Base-by-base conservation (phyloP, 2,329 filamentous ascomycete genomes). In the Triangularia setosa region DNA sequence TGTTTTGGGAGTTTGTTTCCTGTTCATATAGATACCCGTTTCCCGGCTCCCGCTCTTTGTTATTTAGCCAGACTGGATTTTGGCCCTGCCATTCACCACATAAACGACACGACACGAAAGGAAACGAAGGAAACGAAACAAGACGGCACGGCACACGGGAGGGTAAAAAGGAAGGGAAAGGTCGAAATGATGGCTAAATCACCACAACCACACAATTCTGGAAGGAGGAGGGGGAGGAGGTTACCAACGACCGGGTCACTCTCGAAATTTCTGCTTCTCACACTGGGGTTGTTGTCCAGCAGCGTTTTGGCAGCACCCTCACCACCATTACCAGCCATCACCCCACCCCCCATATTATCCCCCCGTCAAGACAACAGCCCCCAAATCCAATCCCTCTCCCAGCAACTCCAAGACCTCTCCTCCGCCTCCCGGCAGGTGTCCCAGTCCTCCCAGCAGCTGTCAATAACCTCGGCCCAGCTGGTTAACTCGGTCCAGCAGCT, bases 391-490 rank as follows among this genome's bases (percentile, higher is more conserved):
- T 67, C 67, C 7, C 58, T 76, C 44, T 73, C 71, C 68, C 65
- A 65, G 1, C 72, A 75, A 62, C 73, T 71, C 59, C 74, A 75
- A 61, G 73, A 73, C 1, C 73, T 72, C 40, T 74, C 70, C 58
- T 74, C 75, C 61, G 73, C 73, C 0, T 73, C 72, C 44, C 75
- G 75, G 58, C 73, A 75, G 60, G 68, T 76, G 21, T 73, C 71
- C 18, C 75, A 76, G 64, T 72, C 72, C 25, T 72, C 69, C 33
- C 70, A 72, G 65, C 75, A 73, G 62, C 69, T 76, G 23, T 72
- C 71, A n/a, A 74, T 75, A 63, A 72, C 72, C 27, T 72, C 69
- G 27, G 70, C 72, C 65, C 75, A 73, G 57, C 69, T 76, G 54
- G 70, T 69, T 28, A 71, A 75, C 64, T 74, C 68, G n/a, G 65